Evolutionary conservation across 2,329 filamentous ascomycete species (phyloP), one percentile per base, ranked within the genome.

Genomic region (Phyllosticta ampelicida): DNA sequence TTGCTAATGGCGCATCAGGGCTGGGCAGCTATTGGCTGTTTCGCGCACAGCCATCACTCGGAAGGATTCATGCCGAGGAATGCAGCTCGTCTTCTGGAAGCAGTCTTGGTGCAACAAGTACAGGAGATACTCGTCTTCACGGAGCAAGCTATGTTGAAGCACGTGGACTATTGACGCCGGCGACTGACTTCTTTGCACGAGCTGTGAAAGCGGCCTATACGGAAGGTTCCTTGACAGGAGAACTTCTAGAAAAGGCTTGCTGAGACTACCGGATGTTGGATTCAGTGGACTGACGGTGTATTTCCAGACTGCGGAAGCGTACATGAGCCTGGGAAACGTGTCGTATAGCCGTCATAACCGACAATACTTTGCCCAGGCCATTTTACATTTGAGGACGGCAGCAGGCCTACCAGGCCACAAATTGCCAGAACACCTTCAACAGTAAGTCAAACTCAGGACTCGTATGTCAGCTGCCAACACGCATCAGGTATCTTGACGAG

Each of bases 251-350:
- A 48, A 71, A 68, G 36, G 78, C 79, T 64, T 64, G 73, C 68
- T 44, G 2, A n/a, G 3, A 49, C 2, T 8, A 18, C 51, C 26
- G 19, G 9, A 8, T 26, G 44, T 28, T 28, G 21, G 54, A 28
- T 49, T 30, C 19, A 28, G 28, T 48, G 18, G 53, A 60, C 28
- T 58, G 55, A 56, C 50, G 54, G 53, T 36, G 60, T 51, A 16
- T 51, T 44, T 29, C 13, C 61, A 78, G 76, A 73, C 77, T 30
- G 78, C 78, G 19, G 78, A 80, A 68, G 75, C 77, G 30, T 74
- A 74, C 60, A 80, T 80, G 74, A 79, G 75, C 56, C 64, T 80
- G 16, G 78, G 78, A 13, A 80, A 79, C 58, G 76, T 78, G 1
- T 77, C 75, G 3, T 74, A 73, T 20, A 65, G 72, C 8, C 71